Base-by-base conservation (phyloP, 2,329 filamentous ascomycete genomes). In the Didymella lethalis region DNA sequence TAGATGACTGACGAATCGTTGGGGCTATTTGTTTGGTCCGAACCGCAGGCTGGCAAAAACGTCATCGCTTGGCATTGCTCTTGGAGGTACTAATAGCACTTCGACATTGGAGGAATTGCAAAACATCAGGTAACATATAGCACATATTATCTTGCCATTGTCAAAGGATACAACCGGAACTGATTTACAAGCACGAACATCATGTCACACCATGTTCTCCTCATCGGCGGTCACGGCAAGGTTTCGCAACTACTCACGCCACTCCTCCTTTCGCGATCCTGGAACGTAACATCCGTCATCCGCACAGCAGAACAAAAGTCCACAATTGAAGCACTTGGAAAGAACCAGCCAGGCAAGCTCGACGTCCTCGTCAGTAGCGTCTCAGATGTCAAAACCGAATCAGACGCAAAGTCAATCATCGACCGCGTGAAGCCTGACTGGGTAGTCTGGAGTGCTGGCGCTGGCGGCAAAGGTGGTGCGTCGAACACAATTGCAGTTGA, bases 191-290 rank as follows among this genome's bases (percentile, higher is more conserved):
- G 12, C 14, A 16, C 31, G 12, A 8, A 32, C 32, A 38, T 38
- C 6, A 77, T 76, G 75, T 59, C 73, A 3, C 73, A 74, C 48
- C 65, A 73, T 57, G 62, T 93, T 59, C 87, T 93, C 61, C 78
- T 95, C 65, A 85, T 95, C 63, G 91, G 91, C 70, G 92, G 91
- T 69, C 91, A 93, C 80, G 92, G 92, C 79, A 92, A 93, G 75
- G 78, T 95, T 59, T 86, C 91, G 65, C 86, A 91, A 58, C 79
- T 89, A 43, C 84, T 95, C 38, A 95, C 91, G 8, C 90, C 90
- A 1, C 83, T 93, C 59, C 86, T 96, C 7, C 86, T 95, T 41
- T 82, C 87, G 49, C 86, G 88, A 64, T 86, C 86, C 32, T 94
- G 91, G 89, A 86, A 86, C 64, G 89, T 96, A 53, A 93, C 90